Evolutionary conservation across 1,284 basidiomycete species (phyloP).

Genomic region (Pseudozyma hubeiensis): DNA sequence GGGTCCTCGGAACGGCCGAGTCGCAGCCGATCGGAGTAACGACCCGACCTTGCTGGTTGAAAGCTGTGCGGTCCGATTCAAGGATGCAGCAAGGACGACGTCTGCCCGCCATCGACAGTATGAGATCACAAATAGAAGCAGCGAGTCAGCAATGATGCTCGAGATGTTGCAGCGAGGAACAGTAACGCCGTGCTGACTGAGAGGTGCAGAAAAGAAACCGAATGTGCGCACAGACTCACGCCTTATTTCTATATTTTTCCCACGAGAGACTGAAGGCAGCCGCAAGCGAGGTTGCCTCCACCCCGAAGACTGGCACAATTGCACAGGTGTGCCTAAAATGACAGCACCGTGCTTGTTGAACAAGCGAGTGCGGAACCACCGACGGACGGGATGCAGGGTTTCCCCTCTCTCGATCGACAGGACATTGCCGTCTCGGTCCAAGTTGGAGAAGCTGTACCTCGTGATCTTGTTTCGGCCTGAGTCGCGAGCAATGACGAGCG

Average conservation of each 20-base stretch:
- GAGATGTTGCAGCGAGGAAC: neutral
- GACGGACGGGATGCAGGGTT: neutral
- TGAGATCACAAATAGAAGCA: too few species aligned
- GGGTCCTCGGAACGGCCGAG: too few species aligned
- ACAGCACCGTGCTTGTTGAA: slow-evolving; percentile 1
- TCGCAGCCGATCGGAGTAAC: too few species aligned
- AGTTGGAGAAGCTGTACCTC: neutral
- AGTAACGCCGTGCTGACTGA: slow-evolving; percentile 10
- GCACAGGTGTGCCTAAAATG: slow-evolving; percentile 1
- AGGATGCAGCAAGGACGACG: too few species aligned
- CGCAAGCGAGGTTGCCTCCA: slow-evolving; percentile 3
- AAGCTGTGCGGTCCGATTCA: too few species aligned
- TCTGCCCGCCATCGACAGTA: too few species aligned
- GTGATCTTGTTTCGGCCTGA: neutral
- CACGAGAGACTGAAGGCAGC: slow-evolving; percentile 3
- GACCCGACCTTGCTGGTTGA: too few species aligned
- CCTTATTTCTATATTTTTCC: neutral
- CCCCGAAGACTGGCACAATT: neutral
- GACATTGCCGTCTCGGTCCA: neutral
- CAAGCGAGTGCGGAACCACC: neutral
- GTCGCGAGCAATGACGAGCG: too few species aligned
- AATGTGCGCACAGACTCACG: neutral
- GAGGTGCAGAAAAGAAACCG: slow-evolving; percentile 4
- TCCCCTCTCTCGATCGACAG: slow-evolving; percentile 1
- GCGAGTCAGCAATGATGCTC: neutral